Percentiles rank a stretch among this genome's conserved stretches.
Evolutionary conservation across 148 eudicot species (phyloP).

Genomic region (Rhododendron henanense): DNA sequence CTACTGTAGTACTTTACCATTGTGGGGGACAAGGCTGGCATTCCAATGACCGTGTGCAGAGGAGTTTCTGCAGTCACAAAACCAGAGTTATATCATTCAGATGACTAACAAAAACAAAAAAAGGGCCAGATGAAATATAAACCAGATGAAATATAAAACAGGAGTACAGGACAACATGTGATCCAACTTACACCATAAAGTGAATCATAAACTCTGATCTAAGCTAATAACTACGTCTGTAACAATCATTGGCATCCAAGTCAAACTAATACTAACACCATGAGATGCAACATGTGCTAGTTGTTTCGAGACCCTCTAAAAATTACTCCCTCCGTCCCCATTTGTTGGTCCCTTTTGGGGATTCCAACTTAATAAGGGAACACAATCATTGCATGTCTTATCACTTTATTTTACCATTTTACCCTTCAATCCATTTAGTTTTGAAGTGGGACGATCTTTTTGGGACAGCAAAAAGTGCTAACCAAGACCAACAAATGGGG

Average conservation of each 20-base stretch:
- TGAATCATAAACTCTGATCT: background rate
- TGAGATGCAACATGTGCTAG: background rate
- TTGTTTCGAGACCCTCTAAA: background rate
- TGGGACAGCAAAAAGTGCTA: too few species aligned
- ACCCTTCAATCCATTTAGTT: too few species aligned
- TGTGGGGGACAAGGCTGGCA: slow-evolving; percentile 97
- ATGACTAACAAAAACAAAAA: background rate
- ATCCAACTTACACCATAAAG: background rate
- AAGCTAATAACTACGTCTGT: background rate
- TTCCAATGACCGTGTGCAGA: slow-evolving; percentile 54
- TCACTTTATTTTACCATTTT: too few species aligned
- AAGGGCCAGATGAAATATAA: background rate
- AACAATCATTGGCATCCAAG: background rate
- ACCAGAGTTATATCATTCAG: background rate
- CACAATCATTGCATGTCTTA: too few species aligned
- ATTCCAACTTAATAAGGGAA: too few species aligned
- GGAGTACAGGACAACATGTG: background rate
- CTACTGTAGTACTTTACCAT: slow-evolving; percentile 49
- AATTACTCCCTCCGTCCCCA: background rate
- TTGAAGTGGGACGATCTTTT: too few species aligned
- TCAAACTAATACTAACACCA: background rate
- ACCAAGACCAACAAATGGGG: too few species aligned
- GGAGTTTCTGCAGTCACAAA: slow-evolving; percentile 53
- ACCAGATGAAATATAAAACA: background rate
- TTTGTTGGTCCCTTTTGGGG: too few species aligned